These are phyloP conservation scores for Saccharomycopsis hybrid DNA, from an alignment of 1,139 yeast genomes.

Conservation along the genomic window DNA sequence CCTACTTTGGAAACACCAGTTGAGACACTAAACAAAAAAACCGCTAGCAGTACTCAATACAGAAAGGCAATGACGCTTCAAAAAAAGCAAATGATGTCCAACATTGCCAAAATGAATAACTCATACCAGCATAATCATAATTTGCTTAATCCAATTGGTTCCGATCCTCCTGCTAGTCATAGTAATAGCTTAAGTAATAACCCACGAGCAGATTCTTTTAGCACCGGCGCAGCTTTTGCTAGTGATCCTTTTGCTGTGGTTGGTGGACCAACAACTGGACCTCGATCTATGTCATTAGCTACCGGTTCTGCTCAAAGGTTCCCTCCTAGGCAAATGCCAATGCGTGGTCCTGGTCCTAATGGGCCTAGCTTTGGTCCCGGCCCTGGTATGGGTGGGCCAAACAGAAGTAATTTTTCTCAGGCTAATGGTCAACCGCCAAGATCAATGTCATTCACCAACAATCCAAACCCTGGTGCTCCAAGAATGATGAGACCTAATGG, in stretches of 20 bases:
- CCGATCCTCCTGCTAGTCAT: slow-evolving; percentile 25
- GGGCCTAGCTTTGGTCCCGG: not conserved
- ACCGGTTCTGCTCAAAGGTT: slow-evolving; percentile 20
- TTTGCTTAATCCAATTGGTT: slow-evolving; percentile 19
- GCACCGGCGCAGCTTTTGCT: slow-evolving; percentile 7
- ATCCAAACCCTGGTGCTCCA: slow-evolving; percentile 2
- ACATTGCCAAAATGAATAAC: slow-evolving; percentile 35
- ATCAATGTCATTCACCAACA: slow-evolving; percentile 26
- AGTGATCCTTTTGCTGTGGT: slow-evolving; percentile 24
- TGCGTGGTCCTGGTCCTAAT: not conserved
- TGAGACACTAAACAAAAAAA: slow-evolving; percentile 26
- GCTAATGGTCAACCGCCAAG: slow-evolving; percentile 23
- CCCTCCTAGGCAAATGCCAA: slow-evolving; percentile 14
- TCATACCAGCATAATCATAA: slow-evolving; percentile 25
- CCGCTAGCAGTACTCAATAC: slow-evolving; percentile 47
- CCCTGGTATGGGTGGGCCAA: slow-evolving; percentile 1
- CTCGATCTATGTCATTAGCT: slow-evolving; percentile 52
- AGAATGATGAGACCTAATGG: slow-evolving; percentile 1
- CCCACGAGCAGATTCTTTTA: slow-evolving; percentile 54
- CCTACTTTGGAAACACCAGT: slow-evolving; percentile 45
- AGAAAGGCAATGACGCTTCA: slow-evolving; percentile 64
- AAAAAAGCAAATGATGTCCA: slow-evolving; percentile 49
- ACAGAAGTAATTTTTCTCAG: not conserved
- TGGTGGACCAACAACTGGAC: slow-evolving; percentile 24
- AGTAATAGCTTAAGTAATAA: slow-evolving; percentile 23